Evolutionary conservation across 1,284 basidiomycete species (phyloP).

Genomic region (Albatrellus sp.): DNA sequence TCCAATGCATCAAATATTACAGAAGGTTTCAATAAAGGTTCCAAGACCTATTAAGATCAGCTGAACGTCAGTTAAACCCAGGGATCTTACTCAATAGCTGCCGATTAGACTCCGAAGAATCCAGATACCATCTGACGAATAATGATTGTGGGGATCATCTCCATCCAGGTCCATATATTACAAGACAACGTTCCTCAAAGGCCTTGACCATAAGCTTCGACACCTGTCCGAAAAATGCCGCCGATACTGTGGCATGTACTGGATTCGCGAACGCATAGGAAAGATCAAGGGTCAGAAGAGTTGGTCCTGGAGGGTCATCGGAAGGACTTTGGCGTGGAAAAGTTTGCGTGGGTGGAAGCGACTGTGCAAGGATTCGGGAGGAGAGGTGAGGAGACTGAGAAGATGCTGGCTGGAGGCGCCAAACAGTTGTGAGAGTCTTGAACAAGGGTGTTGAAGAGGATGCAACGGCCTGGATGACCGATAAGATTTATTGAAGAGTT

Average conservation of each 20-base stretch:
- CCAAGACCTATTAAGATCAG: too few relatives aligned
- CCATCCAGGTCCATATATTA: slow-evolving; percentile 46
- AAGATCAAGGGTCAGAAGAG: slow-evolving; percentile 72
- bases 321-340: slow-evolving; percentile 5
- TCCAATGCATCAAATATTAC: too few relatives aligned
- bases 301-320: slow-evolving; percentile 29
- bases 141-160: slow-evolving; percentile 6
- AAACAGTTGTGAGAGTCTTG: slow-evolving; percentile 73
- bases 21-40: too few relatives aligned
- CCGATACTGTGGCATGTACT: slow-evolving; percentile 70
- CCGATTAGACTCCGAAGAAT: background rate
- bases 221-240: slow-evolving; percentile 77
- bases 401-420: slow-evolving; percentile 59
- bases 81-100: background rate
- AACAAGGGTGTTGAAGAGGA: slow-evolving; percentile 80
- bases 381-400: slow-evolving; percentile 29
- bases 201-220: slow-evolving; percentile 85
- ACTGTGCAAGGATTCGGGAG: background rate
- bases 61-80: too few relatives aligned
- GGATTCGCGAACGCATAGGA: slow-evolving; percentile 83
- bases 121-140: too few relatives aligned
- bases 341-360: slow-evolving; percentile 5
- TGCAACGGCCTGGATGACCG: slow-evolving; percentile 46
- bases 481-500: background rate
- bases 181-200: slow-evolving; percentile 74